A percentile compares a stretch with the other conserved stretches of the same genome.
Conservation (phyloP, 306 rosid genomes). For the Lotus japonicus region DNA sequence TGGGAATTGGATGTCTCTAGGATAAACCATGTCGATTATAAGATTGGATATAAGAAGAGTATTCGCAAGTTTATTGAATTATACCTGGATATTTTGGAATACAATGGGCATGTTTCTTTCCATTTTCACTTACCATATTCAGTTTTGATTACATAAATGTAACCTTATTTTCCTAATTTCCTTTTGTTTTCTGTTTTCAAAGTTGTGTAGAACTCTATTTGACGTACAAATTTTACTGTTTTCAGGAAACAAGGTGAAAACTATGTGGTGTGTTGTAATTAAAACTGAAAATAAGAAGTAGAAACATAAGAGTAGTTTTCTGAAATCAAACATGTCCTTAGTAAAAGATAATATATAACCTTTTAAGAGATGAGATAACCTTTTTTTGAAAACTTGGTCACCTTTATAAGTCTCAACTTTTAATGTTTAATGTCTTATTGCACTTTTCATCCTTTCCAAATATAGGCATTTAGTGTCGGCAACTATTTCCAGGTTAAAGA, state of each 20-base stretch:
- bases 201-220: no score
- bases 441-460: background rate
- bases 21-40: background rate
- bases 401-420: slow-evolving; percentile 1
- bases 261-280: no score
- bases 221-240: no score
- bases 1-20: background rate
- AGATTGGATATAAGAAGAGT: background rate
- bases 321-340: background rate
- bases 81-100: background rate
- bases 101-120: no score
- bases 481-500: background rate
- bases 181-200: no score
- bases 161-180: no score
- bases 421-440: background rate
- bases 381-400: background rate
- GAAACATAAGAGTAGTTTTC: no score
- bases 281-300: no score
- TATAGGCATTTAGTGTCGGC: background rate
- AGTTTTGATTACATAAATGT: no score
- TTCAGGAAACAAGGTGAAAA: no score
- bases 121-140: no score
- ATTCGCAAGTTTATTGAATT: background rate
- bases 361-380: background rate
- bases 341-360: background rate